These are phyloP conservation scores for Leccinum boreale DNA, from an alignment of 768 basidiomycete genomes.

Conservation along the genomic window DNA sequence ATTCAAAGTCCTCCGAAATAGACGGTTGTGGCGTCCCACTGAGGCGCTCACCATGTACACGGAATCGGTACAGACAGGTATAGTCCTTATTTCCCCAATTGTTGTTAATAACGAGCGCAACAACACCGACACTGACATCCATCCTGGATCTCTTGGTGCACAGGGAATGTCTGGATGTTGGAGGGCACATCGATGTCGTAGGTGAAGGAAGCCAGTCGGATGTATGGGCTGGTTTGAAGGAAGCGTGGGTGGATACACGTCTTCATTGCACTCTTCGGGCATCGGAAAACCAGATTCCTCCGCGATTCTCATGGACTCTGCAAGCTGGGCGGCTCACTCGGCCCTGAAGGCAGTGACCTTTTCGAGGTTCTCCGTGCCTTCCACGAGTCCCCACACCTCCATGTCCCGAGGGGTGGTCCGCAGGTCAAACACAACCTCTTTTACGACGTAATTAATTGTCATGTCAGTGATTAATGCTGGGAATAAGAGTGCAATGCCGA, in stretches of 20 bases:
- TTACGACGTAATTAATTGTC: slow-evolving; percentile 84
- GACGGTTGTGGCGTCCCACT: slow-evolving; percentile 40
- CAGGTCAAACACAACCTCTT: slow-evolving; percentile 78
- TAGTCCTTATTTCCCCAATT: slow-evolving; percentile 86
- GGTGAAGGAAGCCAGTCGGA: slow-evolving; percentile 66
- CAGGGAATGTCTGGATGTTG: slow-evolving; percentile 77
- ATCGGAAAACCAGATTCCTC: slow-evolving; percentile 26
- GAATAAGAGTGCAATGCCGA: slow-evolving; percentile 76
- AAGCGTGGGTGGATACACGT: slow-evolving; percentile 45
- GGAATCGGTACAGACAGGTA: slow-evolving; percentile 87
- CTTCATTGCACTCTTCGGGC: slow-evolving; percentile 27
- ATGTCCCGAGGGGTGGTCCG: slow-evolving; percentile 79
- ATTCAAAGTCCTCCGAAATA: slow-evolving; percentile 18
- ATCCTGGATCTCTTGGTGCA: slow-evolving; percentile 59
- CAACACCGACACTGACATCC: slow-evolving; percentile 81
- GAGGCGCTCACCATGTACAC: slow-evolving; percentile 67
- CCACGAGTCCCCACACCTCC: slow-evolving; percentile 90
- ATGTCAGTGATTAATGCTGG: slow-evolving; percentile 56
- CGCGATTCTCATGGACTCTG: slow-evolving; percentile 31
- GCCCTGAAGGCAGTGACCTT: slow-evolving; percentile 57
- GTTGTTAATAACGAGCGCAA: slow-evolving; percentile 72
- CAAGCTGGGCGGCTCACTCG: slow-evolving; percentile 37
- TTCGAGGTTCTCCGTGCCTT: slow-evolving; percentile 66
- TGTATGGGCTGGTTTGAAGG: slow-evolving; percentile 44
- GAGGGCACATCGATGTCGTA: slow-evolving; percentile 55